A percentile compares a stretch with the other conserved stretches of the same genome.
phyloP scores from a whole-genome alignment of 257 asterid genomes.

The Solanum tarijense region DNA sequence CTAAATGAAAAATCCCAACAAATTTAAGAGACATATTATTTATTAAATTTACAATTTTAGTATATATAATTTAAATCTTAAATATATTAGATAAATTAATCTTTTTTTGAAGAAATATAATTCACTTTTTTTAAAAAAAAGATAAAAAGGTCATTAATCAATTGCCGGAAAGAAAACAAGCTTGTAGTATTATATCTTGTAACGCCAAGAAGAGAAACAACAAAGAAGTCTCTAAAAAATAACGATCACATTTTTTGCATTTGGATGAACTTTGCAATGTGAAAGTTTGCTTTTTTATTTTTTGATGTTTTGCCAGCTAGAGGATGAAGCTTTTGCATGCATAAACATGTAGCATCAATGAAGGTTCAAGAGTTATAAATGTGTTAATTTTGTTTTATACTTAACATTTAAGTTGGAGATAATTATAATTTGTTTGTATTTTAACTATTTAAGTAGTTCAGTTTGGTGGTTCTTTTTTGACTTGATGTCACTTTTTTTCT shows the following conservation, averaged over 20 bases:
- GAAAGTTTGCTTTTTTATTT: background rate
- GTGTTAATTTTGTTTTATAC: background rate
- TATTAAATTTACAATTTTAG: background rate
- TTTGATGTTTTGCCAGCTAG: background rate
- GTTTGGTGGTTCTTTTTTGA: background rate
- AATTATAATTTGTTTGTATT: background rate
- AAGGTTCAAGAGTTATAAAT: background rate
- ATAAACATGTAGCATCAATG: background rate
- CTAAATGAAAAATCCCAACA: background rate
- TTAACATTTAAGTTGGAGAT: background rate
- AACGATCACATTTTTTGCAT: background rate
- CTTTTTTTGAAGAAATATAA: background rate
- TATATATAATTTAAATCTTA: background rate
- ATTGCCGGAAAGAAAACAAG: background rate
- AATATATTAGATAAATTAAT: background rate
- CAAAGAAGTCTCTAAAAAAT: background rate
- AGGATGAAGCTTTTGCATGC: background rate
- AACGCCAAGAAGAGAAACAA: background rate
- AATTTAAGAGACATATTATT: too few relatives aligned
- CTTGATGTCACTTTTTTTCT: background rate
- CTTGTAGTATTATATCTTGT: background rate
- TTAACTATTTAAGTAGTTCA: background rate
- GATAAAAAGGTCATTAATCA: background rate
- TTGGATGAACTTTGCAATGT: background rate
- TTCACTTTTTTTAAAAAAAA: background rate